Evolutionary conservation across 371 early-diverging fungal species (phyloP), one percentile per base, ranked within the genome.

Genomic region (Syncephalis fuscata): DNA sequence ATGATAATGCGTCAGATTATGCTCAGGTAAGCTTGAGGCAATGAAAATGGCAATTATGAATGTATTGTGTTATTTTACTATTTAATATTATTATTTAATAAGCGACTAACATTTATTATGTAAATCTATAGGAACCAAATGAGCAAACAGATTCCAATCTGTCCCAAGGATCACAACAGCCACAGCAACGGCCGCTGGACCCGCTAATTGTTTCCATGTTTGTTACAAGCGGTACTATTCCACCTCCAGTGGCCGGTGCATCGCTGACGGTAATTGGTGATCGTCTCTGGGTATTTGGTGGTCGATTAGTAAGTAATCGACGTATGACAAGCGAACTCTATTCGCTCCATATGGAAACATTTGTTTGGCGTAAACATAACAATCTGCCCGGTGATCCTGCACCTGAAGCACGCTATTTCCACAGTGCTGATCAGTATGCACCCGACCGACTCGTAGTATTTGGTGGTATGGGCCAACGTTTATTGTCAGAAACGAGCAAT

Each of bases 181-280:
- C 32, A 32, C 32, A 32, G 11, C 32, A 4, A 7, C 32, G 32
- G 4, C 32, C 32, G 11, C 32, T 32, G 11, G 32, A 32, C 11
- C 32, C 32, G 11, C 11, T 32, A 32, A 81, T 76, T 10, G 76
- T 81, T 19, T 71, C 75, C 52, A 73, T 71, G 23, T 67, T 67
- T 39, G 65, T 70, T 52, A 82, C 83, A 20, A 73, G 73, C 5
- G 86, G 86, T 22, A 79, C 82, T 39, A 64, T 79, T 39, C 86
- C 86, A 10, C 83, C 84, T 14, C 78, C 85, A 1, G 63, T 82
- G 22, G 82, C 83, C 1, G 86, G 86, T 4, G 72, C 80, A 26
- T 78, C 84, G 0, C 68, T 77, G 25, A 78, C 84, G 17, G 70
- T 78, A 14, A 63, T 85, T 7, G 72, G 66, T 22, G 72, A 78